Evolutionary conservation across 768 basidiomycete species (phyloP).

Genomic region (Psilocybe subaeruginosa): DNA sequence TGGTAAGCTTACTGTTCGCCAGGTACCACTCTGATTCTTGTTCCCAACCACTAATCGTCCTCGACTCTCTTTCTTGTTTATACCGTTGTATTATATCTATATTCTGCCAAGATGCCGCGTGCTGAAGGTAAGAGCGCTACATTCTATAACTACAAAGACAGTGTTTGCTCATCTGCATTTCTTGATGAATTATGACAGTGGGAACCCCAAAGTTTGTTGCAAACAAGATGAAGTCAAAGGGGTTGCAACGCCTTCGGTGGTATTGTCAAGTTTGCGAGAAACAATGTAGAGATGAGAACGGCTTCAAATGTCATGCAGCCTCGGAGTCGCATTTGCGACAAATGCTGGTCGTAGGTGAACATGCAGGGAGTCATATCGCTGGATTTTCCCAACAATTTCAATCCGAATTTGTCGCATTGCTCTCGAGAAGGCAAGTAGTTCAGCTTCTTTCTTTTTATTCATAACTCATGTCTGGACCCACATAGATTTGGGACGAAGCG

Average conservation of each 20-base stretch:
- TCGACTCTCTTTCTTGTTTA: neutral
- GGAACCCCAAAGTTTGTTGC: constrained; percentile 90
- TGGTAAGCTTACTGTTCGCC: neutral
- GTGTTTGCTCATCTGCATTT: constrained; percentile 2
- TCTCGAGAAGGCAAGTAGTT: constrained; percentile 75
- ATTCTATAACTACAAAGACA: neutral
- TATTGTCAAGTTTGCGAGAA: constrained; percentile 99
- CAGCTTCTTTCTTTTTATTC: neutral
- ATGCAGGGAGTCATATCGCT: constrained; percentile 89
- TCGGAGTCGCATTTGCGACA: constrained; percentile 93
- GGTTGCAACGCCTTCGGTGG: constrained; percentile 94
- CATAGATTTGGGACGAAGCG: constrained; percentile 90
- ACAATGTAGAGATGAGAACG: constrained; percentile 98
- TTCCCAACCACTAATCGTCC: constrained; percentile 12
- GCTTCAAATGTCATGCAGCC: constrained; percentile 93
- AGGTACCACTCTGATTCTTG: constrained; percentile 3
- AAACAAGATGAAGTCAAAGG: constrained; percentile 98
- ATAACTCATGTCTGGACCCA: neutral
- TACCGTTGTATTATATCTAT: constrained; percentile 1
- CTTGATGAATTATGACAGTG: constrained; percentile 41
- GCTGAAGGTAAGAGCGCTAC: constrained; percentile 64
- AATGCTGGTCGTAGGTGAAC: constrained; percentile 96
- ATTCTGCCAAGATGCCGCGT: constrained; percentile 66
- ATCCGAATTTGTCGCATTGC: constrained; percentile 86
- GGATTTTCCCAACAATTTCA: constrained; percentile 91